Conservation (phyloP, 805 yeast genomes). For the Saccharomycopsis lassenensis region DNA sequence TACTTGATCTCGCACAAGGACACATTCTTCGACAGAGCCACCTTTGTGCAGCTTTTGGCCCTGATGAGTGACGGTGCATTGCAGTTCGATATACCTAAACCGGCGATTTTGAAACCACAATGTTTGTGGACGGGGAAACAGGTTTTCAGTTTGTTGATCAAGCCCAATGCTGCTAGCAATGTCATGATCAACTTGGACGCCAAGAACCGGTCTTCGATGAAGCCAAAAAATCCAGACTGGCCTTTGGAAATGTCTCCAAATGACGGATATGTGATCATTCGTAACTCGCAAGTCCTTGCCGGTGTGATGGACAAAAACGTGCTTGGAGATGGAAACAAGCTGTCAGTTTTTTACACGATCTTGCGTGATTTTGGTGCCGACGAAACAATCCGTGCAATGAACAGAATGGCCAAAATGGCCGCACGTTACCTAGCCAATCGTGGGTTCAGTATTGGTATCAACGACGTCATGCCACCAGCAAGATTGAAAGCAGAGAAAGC, state of each 20-base stretch:
- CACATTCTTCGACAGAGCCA: slow-evolving; percentile 80
- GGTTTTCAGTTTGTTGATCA: slow-evolving; percentile 76
- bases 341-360: slow-evolving; percentile 90
- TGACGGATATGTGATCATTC: slow-evolving; percentile 85
- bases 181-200: slow-evolving; percentile 90
- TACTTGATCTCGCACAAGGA: slow-evolving; percentile 89
- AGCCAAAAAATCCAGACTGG: slow-evolving; percentile 54
- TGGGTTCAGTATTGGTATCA: slow-evolving; percentile 95
- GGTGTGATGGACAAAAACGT: slow-evolving; percentile 97
- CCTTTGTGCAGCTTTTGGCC: slow-evolving; percentile 68
- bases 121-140: slow-evolving; percentile 97
- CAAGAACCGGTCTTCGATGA: slow-evolving; percentile 77
- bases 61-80: slow-evolving; percentile 93
- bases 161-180: slow-evolving; percentile 64
- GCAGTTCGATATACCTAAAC: slow-evolving; percentile 92
- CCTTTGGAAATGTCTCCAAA: slow-evolving; percentile 96
- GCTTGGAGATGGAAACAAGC: slow-evolving; percentile 96
- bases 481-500: slow-evolving; percentile 73
- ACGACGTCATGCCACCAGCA: slow-evolving; percentile 89
- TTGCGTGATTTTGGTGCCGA: slow-evolving; percentile 94
- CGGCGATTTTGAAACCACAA: slow-evolving; percentile 82
- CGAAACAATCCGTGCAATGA: slow-evolving; percentile 94
- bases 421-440: slow-evolving; percentile 91
- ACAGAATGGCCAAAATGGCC: slow-evolving; percentile 97
- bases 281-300: slow-evolving; percentile 79